Evolutionary conservation across 768 basidiomycete genomes (phyloP), one percentile per base, ranked within the genome.

Genomic region (Boletus huronensis): DNA sequence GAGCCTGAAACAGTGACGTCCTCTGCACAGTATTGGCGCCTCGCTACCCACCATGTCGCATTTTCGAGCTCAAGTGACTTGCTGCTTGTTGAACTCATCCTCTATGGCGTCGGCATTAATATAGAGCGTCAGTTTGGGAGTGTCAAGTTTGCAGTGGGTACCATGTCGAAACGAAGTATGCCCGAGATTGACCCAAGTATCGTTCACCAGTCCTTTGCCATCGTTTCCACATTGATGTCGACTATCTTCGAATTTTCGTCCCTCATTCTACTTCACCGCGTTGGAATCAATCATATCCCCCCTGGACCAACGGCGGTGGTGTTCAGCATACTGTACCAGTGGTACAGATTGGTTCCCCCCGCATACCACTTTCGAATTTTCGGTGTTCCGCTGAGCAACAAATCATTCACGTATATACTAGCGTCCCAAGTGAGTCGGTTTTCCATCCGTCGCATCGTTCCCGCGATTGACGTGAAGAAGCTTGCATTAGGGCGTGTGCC

Each of bases 91-190:
- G 83, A 88, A 56, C 60, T 96, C 25, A 55, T 93, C 5, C 71
- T 96, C 1, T 94, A 86, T 72, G 83, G 84, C 63, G 76, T 83
- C 19, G 83, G 81, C 3, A 68, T 90, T 2, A 80, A 79, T 25
- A 77, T 96, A 29, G 95, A 98, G 64, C 81, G 95, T 50, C 82
- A 84, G 39, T 97, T 93, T 64, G 94, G 95, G 11, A 85, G 85
- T 51, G 71, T 88, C 53, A 97, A 97, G 70, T 97, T 82, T 72
- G 91, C 90, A 29, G 92, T 93, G 59, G 70, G 84, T 69, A 13
- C 31, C 44, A 43, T n/a, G 26, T 50, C 53, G 21, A 50, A 25
- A 32, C 13, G 21, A 38, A 11, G n/a, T 34, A 28, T 40, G 11
- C 19, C 26, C 39, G 21, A 14, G 16, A 45, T 31, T 53, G 48